phyloP scores from a whole-genome alignment of 202 grass and related monocot genomes.

The Setaria italica region DNA sequence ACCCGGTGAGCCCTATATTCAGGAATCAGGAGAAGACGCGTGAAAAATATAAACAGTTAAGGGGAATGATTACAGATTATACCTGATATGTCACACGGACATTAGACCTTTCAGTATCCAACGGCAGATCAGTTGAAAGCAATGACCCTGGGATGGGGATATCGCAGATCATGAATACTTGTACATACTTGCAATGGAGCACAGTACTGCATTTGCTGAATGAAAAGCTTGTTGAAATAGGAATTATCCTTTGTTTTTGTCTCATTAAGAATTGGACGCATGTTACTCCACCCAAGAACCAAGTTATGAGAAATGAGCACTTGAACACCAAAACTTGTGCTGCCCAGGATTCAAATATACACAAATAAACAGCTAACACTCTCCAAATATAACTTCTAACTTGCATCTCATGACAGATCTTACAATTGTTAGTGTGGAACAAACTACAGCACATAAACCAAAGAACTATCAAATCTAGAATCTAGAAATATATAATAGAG shows the following conservation, averaged over 20 bases:
- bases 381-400: too few relatives aligned
- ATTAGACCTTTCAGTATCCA: not conserved
- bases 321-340: not conserved
- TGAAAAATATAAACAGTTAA: not conserved
- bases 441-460: not conserved
- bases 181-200: not conserved
- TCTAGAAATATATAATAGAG: too few relatives aligned
- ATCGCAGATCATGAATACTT: not conserved
- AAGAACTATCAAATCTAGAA: too few relatives aligned
- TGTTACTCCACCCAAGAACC: not conserved
- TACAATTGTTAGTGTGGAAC: not conserved
- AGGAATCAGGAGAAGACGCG: constrained; percentile 9
- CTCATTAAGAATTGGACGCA: not conserved
- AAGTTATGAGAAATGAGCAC: not conserved
- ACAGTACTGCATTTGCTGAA: not conserved
- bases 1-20: constrained; percentile 18
- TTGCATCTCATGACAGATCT: not conserved
- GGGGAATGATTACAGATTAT: not conserved
- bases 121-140: not conserved
- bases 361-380: not conserved
- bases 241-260: not conserved
- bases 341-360: not conserved
- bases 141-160: not conserved
- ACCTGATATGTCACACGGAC: constrained; percentile 28
- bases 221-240: not conserved